phyloP scores from a whole-genome alignment of 2,329 filamentous ascomycete genomes.

The Akanthomyces dipterigenus region DNA sequence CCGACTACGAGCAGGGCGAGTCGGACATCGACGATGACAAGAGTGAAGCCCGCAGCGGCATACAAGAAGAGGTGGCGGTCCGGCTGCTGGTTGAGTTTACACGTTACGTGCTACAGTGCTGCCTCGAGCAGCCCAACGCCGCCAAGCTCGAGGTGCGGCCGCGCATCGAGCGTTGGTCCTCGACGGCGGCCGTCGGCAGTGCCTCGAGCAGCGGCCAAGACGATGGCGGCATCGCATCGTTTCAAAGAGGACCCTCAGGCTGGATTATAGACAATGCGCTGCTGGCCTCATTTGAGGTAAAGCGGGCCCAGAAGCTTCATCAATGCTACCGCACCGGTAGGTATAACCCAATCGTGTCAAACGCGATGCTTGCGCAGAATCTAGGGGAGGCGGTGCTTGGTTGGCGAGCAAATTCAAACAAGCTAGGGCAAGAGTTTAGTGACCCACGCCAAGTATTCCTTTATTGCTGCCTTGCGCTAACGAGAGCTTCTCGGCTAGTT shows the following conservation, averaged over 20 bases:
- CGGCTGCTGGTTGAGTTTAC: background rate
- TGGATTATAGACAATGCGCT: background rate
- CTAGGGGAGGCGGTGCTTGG: background rate
- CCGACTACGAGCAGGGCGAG: background rate
- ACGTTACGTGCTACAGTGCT: background rate
- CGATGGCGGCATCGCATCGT: background rate
- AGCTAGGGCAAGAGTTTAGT: background rate
- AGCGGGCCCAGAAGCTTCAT: background rate
- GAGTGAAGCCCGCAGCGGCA: background rate
- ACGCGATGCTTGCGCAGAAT: background rate
- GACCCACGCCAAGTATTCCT: background rate
- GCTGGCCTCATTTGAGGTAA: background rate
- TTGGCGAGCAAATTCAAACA: background rate
- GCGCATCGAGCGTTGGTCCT: background rate
- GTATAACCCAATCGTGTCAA: background rate
- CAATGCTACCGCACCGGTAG: background rate
- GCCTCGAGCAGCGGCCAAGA: background rate
- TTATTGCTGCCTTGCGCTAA: background rate
- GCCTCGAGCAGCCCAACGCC: background rate
- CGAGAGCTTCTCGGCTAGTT: background rate
- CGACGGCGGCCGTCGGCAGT: background rate
- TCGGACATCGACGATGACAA: background rate
- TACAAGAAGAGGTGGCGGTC: constrained; percentile 1
- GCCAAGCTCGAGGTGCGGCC: background rate
- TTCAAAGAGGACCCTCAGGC: background rate